Evolutionary conservation across 805 yeast species (phyloP), one percentile per base, ranked within the genome.

Genomic region (Trichomonascus vanleenenianus): DNA sequence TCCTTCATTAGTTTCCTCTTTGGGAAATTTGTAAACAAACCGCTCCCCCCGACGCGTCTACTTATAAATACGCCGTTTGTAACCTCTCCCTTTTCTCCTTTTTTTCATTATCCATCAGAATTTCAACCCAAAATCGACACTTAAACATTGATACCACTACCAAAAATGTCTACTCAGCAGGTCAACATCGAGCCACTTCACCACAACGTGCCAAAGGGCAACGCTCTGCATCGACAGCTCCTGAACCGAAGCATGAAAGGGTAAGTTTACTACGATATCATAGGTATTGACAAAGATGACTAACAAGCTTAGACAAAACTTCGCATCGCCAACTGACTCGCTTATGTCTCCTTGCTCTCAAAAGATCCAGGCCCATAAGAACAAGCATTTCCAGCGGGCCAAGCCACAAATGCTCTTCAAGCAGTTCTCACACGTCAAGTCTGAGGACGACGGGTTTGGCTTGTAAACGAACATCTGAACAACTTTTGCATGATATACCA

Each of bases 281-380:
- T 12, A 30, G 32, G 11, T 12, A 30, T 12, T 30, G 12, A 30
- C 32, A 9, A 30, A 30, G 12, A 30, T 30, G 32, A 30, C 32
- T 9, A 9, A 30, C 32, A 30, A 12, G 11, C 12, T 12, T 12
- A 40, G 42, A 32, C 48, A 47, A 41, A 61, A 49, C 49, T 61
- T 64, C 49, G 64, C 76, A 6, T 76, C 81, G 11, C 83, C 83
- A 38, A 78, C 84, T 2, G 84, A 78, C 53, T 72, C 66, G 41
- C 51, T 77, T 50, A 59, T 78, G 59, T 76, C 81, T 2, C 83
- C 83, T 25, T 75, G 81, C 55, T 70, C 81, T 1, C 73, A 75
- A 50, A 78, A 75, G 58, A 59, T 78, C 49, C 74, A 60, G 49
- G 73, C 72, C 32, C 79, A 75, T 52, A 74, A 70, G 59, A 62